These are phyloP conservation scores for Sequoiadendron giganteum DNA, from an alignment of 75 land plant genomes.

Conservation along the genomic window DNA sequence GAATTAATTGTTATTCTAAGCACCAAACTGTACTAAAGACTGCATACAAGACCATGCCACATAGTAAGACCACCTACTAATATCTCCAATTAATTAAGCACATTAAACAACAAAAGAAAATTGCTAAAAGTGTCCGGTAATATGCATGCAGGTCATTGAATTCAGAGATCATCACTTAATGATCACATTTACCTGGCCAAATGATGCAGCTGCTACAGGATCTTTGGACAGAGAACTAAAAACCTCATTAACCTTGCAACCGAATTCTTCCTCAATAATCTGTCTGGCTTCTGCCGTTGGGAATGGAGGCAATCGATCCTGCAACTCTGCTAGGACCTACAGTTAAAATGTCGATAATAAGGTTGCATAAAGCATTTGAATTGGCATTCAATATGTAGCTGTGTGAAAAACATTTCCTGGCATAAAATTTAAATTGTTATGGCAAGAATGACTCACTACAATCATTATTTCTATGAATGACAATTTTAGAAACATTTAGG, in stretches of 20 bases:
- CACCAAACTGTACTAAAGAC: neutral
- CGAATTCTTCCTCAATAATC: conserved; percentile 86
- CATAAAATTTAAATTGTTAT: neutral
- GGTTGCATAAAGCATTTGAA: neutral
- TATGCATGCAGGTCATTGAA: neutral
- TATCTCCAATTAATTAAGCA: neutral
- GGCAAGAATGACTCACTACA: neutral
- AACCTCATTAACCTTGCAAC: conserved; percentile 36
- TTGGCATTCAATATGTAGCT: neutral
- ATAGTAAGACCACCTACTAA: neutral
- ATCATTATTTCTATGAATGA: neutral
- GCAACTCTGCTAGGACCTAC: conserved; percentile 87
- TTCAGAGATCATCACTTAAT: neutral
- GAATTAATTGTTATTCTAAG: neutral
- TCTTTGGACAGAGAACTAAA: conserved; percentile 76
- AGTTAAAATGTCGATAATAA: conserved; percentile 9
- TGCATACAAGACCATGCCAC: neutral
- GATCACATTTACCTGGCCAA: conserved; percentile 73
- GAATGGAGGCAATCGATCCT: conserved; percentile 91
- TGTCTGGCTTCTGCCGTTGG: conserved; percentile 65
- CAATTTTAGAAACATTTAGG: neutral
- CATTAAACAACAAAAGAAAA: neutral
- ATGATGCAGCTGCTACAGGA: conserved; percentile 91
- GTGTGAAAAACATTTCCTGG: neutral
- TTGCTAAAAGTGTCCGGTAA: neutral